Base-by-base conservation (phyloP, 805 yeast species). In the Candida alai region DNA sequence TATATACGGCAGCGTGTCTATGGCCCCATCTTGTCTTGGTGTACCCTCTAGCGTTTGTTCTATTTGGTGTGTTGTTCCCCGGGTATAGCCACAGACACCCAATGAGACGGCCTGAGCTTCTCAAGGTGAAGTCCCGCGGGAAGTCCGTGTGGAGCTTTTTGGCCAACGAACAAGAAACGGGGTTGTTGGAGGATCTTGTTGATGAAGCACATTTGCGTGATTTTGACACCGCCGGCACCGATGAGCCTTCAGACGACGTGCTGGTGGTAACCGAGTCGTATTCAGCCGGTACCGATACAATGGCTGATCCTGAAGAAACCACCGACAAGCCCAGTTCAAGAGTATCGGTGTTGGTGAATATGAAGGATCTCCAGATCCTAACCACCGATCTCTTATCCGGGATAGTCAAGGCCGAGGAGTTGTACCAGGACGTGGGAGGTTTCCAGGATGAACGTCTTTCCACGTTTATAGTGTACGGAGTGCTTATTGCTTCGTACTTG, bases 11-110 rank as follows among this genome's bases (percentile, higher is more conserved):
- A 40, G 61, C 80, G 1, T 83, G 93, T 47, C 55, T 80, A 22
- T 73, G 83, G 60, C 96, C 96, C 0, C 78, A 78, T 51, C 56
- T 83, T 32, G 61, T 85, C 9, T 55, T 83, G 24, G 67, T 78
- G 1, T 65, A 79, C 20, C 96, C 96, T 0, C 45, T 81, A 23
- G 40, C 81, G 2, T 67, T 64, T 31, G 30, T 84, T 3, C 45
- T 82, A 19, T 63, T 70, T 36, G 79, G 77, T 1, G 61, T 81
- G 3, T 68, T 88, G 62, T 61, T 82, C 1, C 90, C 94, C 0
- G 85, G 81, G 4, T 88, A 80, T 48, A 61, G 74, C 13, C 65
- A 71, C 32, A 65, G 85, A 33, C 93, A 86, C 51, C 93, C 93
- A 0, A 55, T 73, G 42, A 58, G 62, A 15, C 61, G 63, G 11